phyloP scores from a whole-genome alignment of 1,139 yeast genomes.

The Saccharomycopsis crataegensis region DNA sequence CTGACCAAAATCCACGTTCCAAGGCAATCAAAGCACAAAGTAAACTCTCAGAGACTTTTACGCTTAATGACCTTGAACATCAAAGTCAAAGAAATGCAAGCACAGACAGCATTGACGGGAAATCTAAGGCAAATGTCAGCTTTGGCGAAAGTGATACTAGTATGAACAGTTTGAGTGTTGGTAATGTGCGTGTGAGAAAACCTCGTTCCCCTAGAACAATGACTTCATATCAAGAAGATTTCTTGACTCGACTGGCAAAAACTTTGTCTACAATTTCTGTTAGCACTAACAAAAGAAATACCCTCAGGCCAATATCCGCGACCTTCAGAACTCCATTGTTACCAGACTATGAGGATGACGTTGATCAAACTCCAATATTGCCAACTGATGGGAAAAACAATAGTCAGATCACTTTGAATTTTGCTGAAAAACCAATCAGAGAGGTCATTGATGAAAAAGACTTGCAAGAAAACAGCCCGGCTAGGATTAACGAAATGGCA shows the following conservation, averaged over 20 bases:
- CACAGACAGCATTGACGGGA: not conserved
- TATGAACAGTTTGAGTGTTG: not conserved
- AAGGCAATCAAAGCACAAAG: not conserved
- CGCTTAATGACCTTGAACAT: not conserved
- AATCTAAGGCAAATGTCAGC: not conserved
- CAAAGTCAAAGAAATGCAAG: not conserved
- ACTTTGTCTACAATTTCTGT: constrained; percentile 13
- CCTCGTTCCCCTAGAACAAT: constrained; percentile 8
- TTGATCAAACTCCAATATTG: constrained; percentile 16
- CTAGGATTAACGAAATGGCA: not conserved
- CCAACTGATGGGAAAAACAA: constrained; percentile 13
- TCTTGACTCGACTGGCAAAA: constrained; percentile 16
- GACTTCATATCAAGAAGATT: constrained; percentile 15
- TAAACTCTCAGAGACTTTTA: constrained; percentile 2
- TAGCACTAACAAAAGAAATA: constrained; percentile 5
- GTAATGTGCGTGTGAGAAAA: not conserved
- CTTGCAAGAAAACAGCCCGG: not conserved
- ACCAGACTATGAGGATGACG: constrained; percentile 18
- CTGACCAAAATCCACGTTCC: not conserved
- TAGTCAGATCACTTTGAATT: constrained; percentile 16
- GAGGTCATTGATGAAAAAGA: not conserved
- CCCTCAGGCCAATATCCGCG: constrained; percentile 16
- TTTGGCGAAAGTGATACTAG: not conserved
- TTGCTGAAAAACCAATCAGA: constrained; percentile 5
- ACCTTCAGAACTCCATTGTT: constrained; percentile 18